These are phyloP conservation scores for Triticum monococcum DNA, from an alignment of 176 grass and related monocot species.

Conservation along the genomic window DNA sequence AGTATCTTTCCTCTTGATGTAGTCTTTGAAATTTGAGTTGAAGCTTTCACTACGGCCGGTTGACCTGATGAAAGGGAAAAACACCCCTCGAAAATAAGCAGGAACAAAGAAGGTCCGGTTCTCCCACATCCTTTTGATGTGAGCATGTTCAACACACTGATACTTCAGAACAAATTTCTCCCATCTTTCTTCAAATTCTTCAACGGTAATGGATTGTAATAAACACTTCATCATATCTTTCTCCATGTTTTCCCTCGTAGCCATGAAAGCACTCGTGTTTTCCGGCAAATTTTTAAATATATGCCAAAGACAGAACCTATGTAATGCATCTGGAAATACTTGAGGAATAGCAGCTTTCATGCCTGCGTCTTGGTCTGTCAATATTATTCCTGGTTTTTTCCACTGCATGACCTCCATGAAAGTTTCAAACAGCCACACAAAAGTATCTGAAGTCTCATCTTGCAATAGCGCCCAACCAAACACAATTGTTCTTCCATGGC, in stretches of 20 bases:
- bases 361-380: background rate
- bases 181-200: background rate
- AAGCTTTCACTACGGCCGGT: background rate
- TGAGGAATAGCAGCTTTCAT: too few relatives aligned
- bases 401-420: background rate
- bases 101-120: background rate
- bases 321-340: too few relatives aligned
- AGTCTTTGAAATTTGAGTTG: background rate
- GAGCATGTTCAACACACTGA: background rate
- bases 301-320: slow-evolving; percentile 5
- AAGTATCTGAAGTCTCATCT: background rate
- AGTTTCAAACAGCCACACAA: background rate
- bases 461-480: background rate
- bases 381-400: background rate
- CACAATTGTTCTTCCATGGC: background rate
- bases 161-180: background rate
- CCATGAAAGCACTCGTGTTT: background rate
- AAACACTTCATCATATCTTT: background rate
- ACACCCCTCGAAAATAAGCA: background rate
- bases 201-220: background rate
- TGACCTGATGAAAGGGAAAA: background rate
- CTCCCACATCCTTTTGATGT: background rate
- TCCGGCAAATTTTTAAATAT: background rate
- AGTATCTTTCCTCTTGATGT: background rate
- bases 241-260: background rate